phyloP scores from a whole-genome alignment of 768 basidiomycete species.

The Amanita jacksonii region DNA sequence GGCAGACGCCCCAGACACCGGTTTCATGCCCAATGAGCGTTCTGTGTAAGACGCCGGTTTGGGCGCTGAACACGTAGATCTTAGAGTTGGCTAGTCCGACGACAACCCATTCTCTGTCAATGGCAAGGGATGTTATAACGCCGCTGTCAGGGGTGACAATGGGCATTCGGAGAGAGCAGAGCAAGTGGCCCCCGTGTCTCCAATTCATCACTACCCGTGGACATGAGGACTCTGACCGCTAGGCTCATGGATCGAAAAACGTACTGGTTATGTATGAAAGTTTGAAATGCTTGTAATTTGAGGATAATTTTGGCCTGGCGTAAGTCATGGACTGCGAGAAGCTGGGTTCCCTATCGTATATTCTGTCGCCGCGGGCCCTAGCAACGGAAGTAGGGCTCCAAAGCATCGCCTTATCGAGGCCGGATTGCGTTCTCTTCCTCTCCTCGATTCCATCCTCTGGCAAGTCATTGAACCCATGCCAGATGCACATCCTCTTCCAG shows the following conservation, averaged over 20 bases:
- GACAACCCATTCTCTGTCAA: conserved; percentile 78
- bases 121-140: conserved; percentile 80
- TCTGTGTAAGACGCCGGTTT: conserved; percentile 63
- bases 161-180: conserved; percentile 53
- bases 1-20: conserved; percentile 89
- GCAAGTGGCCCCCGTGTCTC: conserved; percentile 62
- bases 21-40: conserved; percentile 77
- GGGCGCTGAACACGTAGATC: conserved; percentile 79
- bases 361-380: neutral
- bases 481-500: conserved; percentile 70
- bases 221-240: neutral
- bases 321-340: neutral
- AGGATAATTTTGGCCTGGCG: conserved; percentile 2
- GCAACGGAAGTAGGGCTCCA: neutral
- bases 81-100: conserved; percentile 81
- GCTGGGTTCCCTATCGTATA: conserved; percentile 2
- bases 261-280: conserved; percentile 61
- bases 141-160: conserved; percentile 37
- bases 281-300: conserved; percentile 45
- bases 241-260: conserved; percentile 8
- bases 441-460: conserved; percentile 12
- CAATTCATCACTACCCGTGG: conserved; percentile 61
- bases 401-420: neutral
- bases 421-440: conserved; percentile 4
- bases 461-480: conserved; percentile 38